These are phyloP conservation scores for Lactifluus volemus DNA, from an alignment of 768 basidiomycete species.

Conservation along the genomic window DNA sequence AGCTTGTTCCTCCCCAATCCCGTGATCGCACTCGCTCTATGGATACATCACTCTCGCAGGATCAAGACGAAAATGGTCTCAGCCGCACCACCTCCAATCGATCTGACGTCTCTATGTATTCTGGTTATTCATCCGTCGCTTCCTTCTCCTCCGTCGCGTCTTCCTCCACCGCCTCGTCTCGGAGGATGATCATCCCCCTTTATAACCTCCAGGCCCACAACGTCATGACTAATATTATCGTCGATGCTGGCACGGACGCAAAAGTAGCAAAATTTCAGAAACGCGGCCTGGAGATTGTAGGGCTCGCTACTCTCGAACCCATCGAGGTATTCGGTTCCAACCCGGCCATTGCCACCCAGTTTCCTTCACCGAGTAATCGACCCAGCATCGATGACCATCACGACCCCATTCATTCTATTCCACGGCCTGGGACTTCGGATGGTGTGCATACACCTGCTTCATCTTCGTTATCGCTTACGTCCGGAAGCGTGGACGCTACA, in stretches of 20 bases:
- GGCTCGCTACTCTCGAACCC: slow-evolving; percentile 70
- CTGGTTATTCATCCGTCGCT: slow-evolving; percentile 43
- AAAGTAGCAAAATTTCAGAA: slow-evolving; percentile 70
- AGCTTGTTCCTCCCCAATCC: slow-evolving; percentile 68
- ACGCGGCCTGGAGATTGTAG: slow-evolving; percentile 69
- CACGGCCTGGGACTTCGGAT: slow-evolving; percentile 4
- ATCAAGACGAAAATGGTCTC: slow-evolving; percentile 23
- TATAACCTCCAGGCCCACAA: slow-evolving; percentile 87
- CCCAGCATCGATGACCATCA: slow-evolving; percentile 25
- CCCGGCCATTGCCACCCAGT: slow-evolving; percentile 12
- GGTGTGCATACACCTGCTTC: slow-evolving; percentile 16
- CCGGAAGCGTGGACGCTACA: slow-evolving; percentile 4
- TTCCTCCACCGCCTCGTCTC: slow-evolving; percentile 36
- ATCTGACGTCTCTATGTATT: slow-evolving; percentile 41
- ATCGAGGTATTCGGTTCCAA: slow-evolving; percentile 56
- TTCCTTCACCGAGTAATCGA: slow-evolving; percentile 22
- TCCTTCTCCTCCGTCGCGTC: slow-evolving; percentile 29
- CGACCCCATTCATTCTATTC: background rate
- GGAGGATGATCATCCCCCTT: slow-evolving; percentile 76
- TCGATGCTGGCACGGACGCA: slow-evolving; percentile 64
- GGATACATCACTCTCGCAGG: slow-evolving; percentile 31
- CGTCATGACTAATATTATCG: slow-evolving; percentile 76
- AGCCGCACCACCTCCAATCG: slow-evolving; percentile 39
- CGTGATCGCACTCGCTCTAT: slow-evolving; percentile 35
- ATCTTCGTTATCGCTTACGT: slow-evolving; percentile 16